These are phyloP conservation scores for Tarenaya hassleriana DNA, from an alignment of 345 rosid species.

Conservation along the genomic window DNA sequence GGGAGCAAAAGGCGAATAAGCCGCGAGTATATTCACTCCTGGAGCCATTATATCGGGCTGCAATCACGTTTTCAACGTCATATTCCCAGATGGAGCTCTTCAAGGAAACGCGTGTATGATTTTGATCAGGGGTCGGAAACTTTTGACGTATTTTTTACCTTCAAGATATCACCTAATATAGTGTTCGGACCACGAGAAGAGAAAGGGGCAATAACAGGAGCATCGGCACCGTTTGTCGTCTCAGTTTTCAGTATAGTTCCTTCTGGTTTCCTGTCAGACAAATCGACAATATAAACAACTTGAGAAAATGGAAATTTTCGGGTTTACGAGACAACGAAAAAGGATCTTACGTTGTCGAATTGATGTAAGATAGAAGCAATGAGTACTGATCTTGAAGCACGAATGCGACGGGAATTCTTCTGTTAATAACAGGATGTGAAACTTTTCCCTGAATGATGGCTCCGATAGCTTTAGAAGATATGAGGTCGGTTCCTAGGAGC, in stretches of 20 bases:
- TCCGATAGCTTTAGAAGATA: slow-evolving; percentile 22
- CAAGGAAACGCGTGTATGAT: not conserved
- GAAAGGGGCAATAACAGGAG: slow-evolving; percentile 39
- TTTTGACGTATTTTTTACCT: no score
- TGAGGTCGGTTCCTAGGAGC: fast-evolving
- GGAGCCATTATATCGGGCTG: slow-evolving; percentile 46
- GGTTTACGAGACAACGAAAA: not conserved
- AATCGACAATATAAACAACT: not conserved
- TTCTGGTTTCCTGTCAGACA: slow-evolving; percentile 20
- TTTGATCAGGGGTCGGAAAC: no score
- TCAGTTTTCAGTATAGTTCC: slow-evolving; percentile 33
- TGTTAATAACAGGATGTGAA: not conserved
- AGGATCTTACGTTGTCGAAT: slow-evolving; percentile 31
- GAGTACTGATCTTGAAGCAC: not conserved
- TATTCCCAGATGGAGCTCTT: not conserved
- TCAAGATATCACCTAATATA: slow-evolving; percentile 39
- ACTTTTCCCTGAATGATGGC: not conserved
- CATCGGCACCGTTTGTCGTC: slow-evolving; percentile 20
- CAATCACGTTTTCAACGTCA: not conserved
- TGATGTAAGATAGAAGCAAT: slow-evolving; percentile 22
- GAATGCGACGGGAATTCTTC: slow-evolving; percentile 22
- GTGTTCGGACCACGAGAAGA: slow-evolving; percentile 46
- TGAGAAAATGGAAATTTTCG: not conserved
- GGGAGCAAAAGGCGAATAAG: slow-evolving; percentile 22
- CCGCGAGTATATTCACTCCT: slow-evolving; percentile 38